Conservation (phyloP, 352 stramenopile species). For the Phytophthora quininea region DNA sequence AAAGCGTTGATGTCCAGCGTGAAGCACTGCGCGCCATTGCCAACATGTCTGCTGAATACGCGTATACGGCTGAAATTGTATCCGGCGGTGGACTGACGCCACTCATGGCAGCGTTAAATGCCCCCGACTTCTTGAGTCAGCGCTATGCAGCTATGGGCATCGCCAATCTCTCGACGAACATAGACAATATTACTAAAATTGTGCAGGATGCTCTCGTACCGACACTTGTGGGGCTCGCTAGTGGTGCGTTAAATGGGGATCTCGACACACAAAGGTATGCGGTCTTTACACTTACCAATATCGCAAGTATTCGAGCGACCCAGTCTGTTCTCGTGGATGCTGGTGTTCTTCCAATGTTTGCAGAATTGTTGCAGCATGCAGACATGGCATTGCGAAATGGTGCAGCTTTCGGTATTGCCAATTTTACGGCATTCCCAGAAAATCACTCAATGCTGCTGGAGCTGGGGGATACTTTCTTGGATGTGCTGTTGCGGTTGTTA, state of each 20-base stretch:
- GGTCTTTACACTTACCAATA: slow-evolving; percentile 93
- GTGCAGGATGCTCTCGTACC: slow-evolving; percentile 90
- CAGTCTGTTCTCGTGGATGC: slow-evolving; percentile 86
- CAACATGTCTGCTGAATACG: slow-evolving; percentile 96
- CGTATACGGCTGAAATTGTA: slow-evolving; percentile 93
- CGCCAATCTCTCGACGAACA: slow-evolving; percentile 95
- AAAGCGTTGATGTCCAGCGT: slow-evolving; percentile 93
- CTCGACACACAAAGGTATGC: slow-evolving; percentile 94
- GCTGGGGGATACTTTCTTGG: slow-evolving; percentile 46
- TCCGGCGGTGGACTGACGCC: slow-evolving; percentile 89
- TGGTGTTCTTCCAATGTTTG: slow-evolving; percentile 75
- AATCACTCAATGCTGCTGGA: slow-evolving; percentile 90
- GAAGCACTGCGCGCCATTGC: slow-evolving; percentile 94
- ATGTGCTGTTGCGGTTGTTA: slow-evolving; percentile 61
- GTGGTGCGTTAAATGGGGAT: slow-evolving; percentile 83
- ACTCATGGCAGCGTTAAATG: slow-evolving; percentile 89
- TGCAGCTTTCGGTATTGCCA: slow-evolving; percentile 92
- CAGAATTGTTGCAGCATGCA: slow-evolving; percentile 69
- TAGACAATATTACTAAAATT: slow-evolving; percentile 90
- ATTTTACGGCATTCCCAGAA: slow-evolving; percentile 92
- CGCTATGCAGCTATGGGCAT: slow-evolving; percentile 95
- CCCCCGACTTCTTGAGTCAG: slow-evolving; percentile 92
- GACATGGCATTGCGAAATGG: slow-evolving; percentile 90
- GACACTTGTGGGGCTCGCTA: slow-evolving; percentile 86
- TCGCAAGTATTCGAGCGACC: slow-evolving; percentile 85